A percentile compares a stretch with the other conserved stretches of the same genome.
Conservation (phyloP, 805 yeast genomes). For the Wickerhamiella domercqiae region DNA sequence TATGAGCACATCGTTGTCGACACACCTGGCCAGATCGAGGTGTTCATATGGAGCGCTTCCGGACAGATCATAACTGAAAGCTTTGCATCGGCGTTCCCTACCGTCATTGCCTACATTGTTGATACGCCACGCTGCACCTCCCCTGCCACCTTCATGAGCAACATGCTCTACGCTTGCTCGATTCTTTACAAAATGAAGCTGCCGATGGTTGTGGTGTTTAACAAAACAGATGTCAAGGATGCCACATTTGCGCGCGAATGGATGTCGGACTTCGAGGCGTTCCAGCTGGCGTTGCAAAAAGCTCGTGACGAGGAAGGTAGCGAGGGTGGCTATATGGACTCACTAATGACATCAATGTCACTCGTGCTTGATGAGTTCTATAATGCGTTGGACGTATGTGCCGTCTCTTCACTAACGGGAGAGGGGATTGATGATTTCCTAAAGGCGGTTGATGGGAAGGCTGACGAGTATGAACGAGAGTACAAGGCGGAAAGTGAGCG, state of each 20-base stretch:
- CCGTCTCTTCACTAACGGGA: constrained; percentile 89
- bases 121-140: constrained; percentile 92
- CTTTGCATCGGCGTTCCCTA: constrained; percentile 89
- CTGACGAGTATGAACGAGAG: constrained; percentile 68
- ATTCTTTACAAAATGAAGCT: constrained; percentile 87
- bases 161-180: constrained; percentile 96
- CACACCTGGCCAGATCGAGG: constrained; percentile 98
- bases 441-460: constrained; percentile 70
- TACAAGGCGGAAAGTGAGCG: constrained; percentile 79
- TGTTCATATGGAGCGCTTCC: constrained; percentile 96
- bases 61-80: constrained; percentile 95
- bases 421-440: constrained; percentile 86
- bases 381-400: constrained; percentile 77
- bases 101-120: constrained; percentile 86
- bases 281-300: constrained; percentile 56
- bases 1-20: constrained; percentile 68
- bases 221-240: constrained; percentile 78
- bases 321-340: constrained; percentile 83
- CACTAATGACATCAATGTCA: constrained; percentile 87
- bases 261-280: constrained; percentile 93
- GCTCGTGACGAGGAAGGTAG: constrained; percentile 43
- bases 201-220: constrained; percentile 93
- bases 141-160: constrained; percentile 94
- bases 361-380: constrained; percentile 93
- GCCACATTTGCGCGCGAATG: constrained; percentile 85